Evolutionary conservation across 1,284 basidiomycete genomes (phyloP).

Genomic region (Coriolopsis trogii): DNA sequence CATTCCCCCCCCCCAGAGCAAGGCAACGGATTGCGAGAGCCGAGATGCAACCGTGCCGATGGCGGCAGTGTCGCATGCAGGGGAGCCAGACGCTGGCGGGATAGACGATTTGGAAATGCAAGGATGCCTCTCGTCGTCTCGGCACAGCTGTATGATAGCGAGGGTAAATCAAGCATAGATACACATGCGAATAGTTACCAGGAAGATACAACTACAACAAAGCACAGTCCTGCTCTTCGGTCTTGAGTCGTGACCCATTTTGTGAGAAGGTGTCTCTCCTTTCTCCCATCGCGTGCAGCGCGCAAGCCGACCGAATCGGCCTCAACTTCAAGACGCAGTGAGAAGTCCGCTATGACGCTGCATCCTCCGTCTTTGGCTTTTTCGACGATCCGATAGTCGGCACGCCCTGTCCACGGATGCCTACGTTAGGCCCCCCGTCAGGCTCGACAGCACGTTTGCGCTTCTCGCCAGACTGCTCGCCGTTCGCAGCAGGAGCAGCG

Average conservation of each 20-base stretch:
- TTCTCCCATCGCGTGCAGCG: background rate
- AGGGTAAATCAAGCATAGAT: constrained; percentile 7
- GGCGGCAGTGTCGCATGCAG: no score
- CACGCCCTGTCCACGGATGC: constrained; percentile 61
- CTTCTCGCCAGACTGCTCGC: constrained; percentile 61
- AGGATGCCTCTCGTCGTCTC: background rate
- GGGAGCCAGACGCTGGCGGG: no score
- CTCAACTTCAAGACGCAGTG: no score
- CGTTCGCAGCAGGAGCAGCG: constrained; percentile 26
- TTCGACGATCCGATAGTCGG: constrained; percentile 58
- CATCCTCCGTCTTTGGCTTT: constrained; percentile 58
- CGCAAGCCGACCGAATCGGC: no score
- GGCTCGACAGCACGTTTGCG: constrained; percentile 75
- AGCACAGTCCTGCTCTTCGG: constrained; percentile 1
- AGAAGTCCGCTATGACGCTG: constrained; percentile 14
- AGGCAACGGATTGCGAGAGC: no score
- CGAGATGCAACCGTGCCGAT: no score
- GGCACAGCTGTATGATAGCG: background rate
- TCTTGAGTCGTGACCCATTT: background rate
- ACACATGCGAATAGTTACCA: constrained; percentile 12
- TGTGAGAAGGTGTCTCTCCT: background rate
- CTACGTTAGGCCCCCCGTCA: constrained; percentile 70
- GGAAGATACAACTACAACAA: constrained; percentile 9
- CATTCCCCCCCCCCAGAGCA: no score
- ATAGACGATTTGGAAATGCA: background rate